phyloP scores from a whole-genome alignment of 2,329 filamentous ascomycete genomes.

The Diplodia scrobiculata region DNA sequence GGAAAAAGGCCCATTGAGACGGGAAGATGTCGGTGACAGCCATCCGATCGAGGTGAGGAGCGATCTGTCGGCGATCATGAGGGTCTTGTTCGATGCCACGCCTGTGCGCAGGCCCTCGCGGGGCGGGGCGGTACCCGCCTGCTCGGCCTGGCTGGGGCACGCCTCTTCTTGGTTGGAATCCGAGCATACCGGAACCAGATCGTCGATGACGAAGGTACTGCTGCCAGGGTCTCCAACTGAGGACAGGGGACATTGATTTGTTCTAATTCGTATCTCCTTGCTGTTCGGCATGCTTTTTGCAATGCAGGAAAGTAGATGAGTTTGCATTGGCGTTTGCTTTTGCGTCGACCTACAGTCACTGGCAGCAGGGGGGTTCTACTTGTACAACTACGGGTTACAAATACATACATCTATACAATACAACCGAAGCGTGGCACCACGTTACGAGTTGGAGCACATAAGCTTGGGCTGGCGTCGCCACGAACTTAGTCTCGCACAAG shows the following conservation, averaged over 20 bases:
- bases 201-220: conserved; percentile 16
- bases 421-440: background rate
- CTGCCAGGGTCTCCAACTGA: background rate
- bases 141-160: background rate
- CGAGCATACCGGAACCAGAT: background rate
- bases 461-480: background rate
- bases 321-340: background rate
- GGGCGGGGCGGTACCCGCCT: conserved; percentile 2
- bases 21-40: background rate
- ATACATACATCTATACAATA: background rate
- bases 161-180: background rate
- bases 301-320: too few species aligned
- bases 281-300: background rate
- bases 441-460: background rate
- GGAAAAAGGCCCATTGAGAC: background rate
- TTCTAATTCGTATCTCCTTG: background rate
- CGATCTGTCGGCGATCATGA: conserved; percentile 23
- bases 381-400: conserved; percentile 17
- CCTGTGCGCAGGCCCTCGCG: conserved; percentile 13
- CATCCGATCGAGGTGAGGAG: conserved; percentile 5
- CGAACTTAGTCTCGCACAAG: background rate
- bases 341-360: conserved; percentile 1
- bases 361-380: background rate
- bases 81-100: conserved; percentile 17
- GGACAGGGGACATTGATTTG: background rate